Percentiles rank a stretch among this genome's conserved stretches.
phyloP scores from a whole-genome alignment of 257 asterid species.

The Lantana camara region DNA sequence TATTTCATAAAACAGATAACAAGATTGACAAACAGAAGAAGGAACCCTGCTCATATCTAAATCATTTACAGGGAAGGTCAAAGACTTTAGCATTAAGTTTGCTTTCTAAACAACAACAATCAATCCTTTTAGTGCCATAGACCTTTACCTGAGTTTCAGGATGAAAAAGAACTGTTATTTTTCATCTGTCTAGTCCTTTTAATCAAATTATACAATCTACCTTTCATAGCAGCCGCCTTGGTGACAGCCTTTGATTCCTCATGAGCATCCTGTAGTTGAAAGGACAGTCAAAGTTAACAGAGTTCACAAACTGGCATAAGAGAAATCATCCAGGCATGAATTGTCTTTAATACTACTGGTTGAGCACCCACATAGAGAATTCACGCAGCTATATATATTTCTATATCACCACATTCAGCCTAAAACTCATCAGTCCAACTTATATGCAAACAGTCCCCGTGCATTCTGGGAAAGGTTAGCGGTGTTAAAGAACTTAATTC shows the following conservation, averaged over 20 bases:
- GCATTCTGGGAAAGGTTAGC: too few relatives aligned
- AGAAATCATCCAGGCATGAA: constrained; percentile 3
- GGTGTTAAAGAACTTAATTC: not conserved
- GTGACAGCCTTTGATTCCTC: constrained; percentile 95
- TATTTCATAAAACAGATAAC: not conserved
- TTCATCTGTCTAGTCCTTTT: constrained; percentile 11
- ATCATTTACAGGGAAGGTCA: not conserved
- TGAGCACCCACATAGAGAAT: constrained; percentile 22
- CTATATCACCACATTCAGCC: constrained; percentile 10
- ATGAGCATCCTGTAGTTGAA: constrained; percentile 84
- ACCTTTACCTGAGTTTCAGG: constrained; percentile 21
- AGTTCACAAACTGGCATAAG: constrained; percentile 24
- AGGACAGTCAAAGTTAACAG: constrained; percentile 21
- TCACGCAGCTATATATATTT: not conserved
- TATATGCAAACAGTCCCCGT: constrained; percentile 8
- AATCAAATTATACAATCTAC: constrained; percentile 36
- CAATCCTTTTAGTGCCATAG: constrained; percentile 1
- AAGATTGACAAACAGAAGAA: not conserved
- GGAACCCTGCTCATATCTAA: not conserved
- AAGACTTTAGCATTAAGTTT: constrained; percentile 6
- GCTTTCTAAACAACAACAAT: not conserved
- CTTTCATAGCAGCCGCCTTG: constrained; percentile 94
- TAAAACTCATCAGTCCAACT: constrained; percentile 13
- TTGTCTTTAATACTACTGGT: not conserved
- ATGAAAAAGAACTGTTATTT: not conserved